These are phyloP conservation scores for Kuraishia borneana DNA, from an alignment of 805 yeast species.

Conservation along the genomic window DNA sequence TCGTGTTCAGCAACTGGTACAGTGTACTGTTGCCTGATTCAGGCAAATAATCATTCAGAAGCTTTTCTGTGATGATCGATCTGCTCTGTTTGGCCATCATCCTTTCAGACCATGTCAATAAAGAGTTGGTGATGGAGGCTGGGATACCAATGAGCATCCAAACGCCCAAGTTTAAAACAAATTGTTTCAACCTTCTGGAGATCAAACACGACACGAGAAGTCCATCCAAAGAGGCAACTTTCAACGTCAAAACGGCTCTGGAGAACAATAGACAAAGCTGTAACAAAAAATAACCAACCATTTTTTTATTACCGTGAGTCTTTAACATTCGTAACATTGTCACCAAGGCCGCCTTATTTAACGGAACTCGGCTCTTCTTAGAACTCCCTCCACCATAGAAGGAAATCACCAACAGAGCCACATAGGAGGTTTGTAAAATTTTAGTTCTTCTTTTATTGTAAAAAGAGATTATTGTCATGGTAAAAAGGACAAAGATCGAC, in stretches of 20 bases:
- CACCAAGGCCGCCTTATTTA: not conserved
- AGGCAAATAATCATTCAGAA: constrained; percentile 66
- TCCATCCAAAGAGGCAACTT: constrained; percentile 84
- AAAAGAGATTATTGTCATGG: not conserved
- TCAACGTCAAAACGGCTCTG: constrained; percentile 66
- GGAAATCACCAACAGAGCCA: constrained; percentile 1
- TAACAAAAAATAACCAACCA: constrained; percentile 18
- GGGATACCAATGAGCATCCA: constrained; percentile 89
- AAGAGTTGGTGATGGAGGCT: constrained; percentile 67
- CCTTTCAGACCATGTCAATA: constrained; percentile 50
- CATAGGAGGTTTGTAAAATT: constrained; percentile 1
- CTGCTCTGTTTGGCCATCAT: constrained; percentile 50
- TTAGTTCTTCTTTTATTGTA: constrained; percentile 2
- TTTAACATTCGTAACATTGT: not conserved
- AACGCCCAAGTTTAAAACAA: constrained; percentile 47
- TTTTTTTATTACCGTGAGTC: not conserved
- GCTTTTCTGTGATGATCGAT: constrained; percentile 47
- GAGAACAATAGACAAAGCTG: constrained; percentile 52
- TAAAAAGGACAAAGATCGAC: not conserved
- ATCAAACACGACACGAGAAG: constrained; percentile 72
- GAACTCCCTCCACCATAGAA: not conserved
- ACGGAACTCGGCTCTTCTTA: not conserved
- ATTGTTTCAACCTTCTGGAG: constrained; percentile 52
- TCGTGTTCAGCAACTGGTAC: constrained; percentile 56
- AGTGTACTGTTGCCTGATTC: constrained; percentile 57